These are phyloP conservation scores for Hibiscus tridactylites DNA, from an alignment of 345 rosid species.

Conservation along the genomic window DNA sequence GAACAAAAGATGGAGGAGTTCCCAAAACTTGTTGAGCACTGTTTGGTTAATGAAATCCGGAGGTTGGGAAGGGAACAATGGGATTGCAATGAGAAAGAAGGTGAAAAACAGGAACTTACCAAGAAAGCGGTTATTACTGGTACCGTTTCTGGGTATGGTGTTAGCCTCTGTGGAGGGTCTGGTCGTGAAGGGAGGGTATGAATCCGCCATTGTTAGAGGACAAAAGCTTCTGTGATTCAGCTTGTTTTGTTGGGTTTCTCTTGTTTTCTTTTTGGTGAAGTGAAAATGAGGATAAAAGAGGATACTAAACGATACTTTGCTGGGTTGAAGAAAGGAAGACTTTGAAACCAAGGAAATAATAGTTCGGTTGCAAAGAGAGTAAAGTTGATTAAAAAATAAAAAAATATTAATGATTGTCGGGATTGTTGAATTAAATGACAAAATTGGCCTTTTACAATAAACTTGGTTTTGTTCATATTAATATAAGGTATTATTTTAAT, in stretches of 20 bases:
- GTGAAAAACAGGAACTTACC: conserved; percentile 45
- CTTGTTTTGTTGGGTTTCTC: background rate
- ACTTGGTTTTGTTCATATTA: too few species aligned
- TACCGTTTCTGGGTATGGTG: background rate
- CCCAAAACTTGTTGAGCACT: conserved; percentile 60
- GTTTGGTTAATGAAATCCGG: conserved; percentile 54
- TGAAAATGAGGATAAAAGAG: background rate
- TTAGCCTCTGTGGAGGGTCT: background rate
- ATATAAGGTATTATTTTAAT: too few species aligned
- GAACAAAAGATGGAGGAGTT: conserved; percentile 45
- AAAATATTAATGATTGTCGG: too few species aligned
- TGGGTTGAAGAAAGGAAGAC: conserved; percentile 55
- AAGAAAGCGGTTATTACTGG: conserved; percentile 19
- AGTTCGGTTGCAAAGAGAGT: conserved; percentile 17
- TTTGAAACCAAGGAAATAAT: conserved; percentile 51
- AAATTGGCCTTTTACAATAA: too few species aligned
- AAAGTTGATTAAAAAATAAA: background rate
- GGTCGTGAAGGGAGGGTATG: conserved; percentile 15
- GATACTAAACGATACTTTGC: conserved; percentile 2
- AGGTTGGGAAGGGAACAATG: conserved; percentile 70
- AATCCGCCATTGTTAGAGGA: conserved; percentile 45
- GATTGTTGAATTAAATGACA: too few species aligned
- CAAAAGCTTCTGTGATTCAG: background rate
- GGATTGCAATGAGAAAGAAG: conserved; percentile 55
- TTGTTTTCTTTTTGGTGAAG: background rate